phyloP scores from a whole-genome alignment of 139 green algal genomes.

The Chlorella ohadii region DNA sequence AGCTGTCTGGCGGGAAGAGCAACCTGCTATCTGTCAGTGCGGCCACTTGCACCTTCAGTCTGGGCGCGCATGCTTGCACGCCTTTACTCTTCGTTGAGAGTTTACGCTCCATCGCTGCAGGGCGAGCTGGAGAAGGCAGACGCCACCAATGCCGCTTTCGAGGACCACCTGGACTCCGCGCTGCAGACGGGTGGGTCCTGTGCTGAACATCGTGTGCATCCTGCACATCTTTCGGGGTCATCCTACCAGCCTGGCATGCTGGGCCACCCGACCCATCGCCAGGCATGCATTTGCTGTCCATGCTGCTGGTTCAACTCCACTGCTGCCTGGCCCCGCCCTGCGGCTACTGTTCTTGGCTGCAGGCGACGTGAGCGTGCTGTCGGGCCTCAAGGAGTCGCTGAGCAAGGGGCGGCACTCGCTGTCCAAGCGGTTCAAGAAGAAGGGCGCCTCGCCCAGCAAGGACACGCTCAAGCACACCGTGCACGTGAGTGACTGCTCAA shows the following conservation, averaged over 20 bases:
- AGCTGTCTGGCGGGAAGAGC: too few relatives aligned
- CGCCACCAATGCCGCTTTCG: conserved; percentile 45
- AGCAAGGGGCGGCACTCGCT: not conserved
- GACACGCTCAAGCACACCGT: not conserved
- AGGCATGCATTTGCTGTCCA: too few relatives aligned
- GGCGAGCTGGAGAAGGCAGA: conserved; percentile 46
- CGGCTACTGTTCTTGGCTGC: not conserved
- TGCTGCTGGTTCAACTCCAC: too few relatives aligned
- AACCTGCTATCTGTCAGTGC: too few relatives aligned
- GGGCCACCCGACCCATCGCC: too few relatives aligned
- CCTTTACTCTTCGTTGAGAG: too few relatives aligned
- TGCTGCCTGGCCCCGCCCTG: too few relatives aligned
- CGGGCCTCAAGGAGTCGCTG: not conserved
- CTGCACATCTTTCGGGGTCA: too few relatives aligned
- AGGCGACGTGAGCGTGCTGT: conserved; percentile 35
- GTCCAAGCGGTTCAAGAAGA: conserved; percentile 27
- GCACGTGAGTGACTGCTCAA: not conserved
- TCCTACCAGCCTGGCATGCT: too few relatives aligned
- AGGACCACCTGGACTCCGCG: conserved; percentile 29
- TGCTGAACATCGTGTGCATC: too few relatives aligned
- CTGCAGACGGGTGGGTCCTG: conserved; percentile 17
- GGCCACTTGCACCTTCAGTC: too few relatives aligned
- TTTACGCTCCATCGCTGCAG: conserved; percentile 21
- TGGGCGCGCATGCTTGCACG: too few relatives aligned
- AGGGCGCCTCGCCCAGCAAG: conserved; percentile 26